Base-by-base conservation (phyloP, 1,284 basidiomycete species). In the Rhodotorula sp. region DNA sequence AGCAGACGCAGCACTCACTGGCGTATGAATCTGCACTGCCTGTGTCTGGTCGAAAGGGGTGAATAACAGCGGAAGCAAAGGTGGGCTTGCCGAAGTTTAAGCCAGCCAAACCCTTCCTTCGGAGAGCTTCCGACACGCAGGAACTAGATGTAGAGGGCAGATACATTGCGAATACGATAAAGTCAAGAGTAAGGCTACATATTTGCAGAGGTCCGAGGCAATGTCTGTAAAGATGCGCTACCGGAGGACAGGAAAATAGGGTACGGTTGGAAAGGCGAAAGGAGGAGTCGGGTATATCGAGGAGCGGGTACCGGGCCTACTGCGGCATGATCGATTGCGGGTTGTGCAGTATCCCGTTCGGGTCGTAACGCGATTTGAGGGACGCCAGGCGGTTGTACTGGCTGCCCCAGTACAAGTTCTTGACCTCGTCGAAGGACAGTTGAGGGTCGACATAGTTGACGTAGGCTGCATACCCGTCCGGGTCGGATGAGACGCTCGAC, bases 371-470 rank as follows among this genome's bases (percentile, higher is more conserved):
- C 1, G 44, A 33, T 30, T 69, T 71, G 56, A 75, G 60, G 26
- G 22, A 22, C 6, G 62, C 29, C 3, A 75, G 70, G 20, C 70
- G 62, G 24, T 60, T 42, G 54, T 74, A 75, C 59, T 74, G 72
- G 6, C 63, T 55, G 14, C 70, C 70, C 74, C 74, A 75, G 60
- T 75, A 75, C 17, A 72, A 66, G 44, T 58, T 57, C 56, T 68
- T 61, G 6, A 67, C 63, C 26, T 71, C 55, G 12, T 63, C 56
- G 22, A 15, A 42, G 1, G 63, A 57, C 14, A 75, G 56, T 10
- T 62, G 56, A 33, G 72, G 72, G 45, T 75, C 74, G 33, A 68
- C 69, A 44, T 75, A 75, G 55, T 74, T 74, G 45, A 69, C 62
- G 57, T 75, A 75, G 2, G 70, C 65, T 0, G 61, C 72, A 49